Evolutionary conservation across 176 grass and related monocot genomes (phyloP).

Genomic region (Cenchrus americanus): DNA sequence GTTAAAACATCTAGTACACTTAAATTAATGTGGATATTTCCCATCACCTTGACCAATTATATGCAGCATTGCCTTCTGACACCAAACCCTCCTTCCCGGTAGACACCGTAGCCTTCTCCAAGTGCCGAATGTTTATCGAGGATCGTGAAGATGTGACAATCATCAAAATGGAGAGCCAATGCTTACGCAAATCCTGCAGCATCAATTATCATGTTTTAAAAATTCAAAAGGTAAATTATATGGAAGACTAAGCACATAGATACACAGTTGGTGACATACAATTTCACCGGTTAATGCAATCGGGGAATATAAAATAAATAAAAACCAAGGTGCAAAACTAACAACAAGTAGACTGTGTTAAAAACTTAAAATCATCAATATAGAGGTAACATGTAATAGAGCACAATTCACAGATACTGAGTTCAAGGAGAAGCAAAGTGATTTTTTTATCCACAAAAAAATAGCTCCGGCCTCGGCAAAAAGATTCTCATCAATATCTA

Average conservation of each 20-base stretch:
- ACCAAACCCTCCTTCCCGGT: constrained; percentile 94
- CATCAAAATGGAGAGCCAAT: constrained; percentile 98
- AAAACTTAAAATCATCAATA: constrained; percentile 3
- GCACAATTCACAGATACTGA: constrained; percentile 13
- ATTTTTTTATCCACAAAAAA: constrained; percentile 7
- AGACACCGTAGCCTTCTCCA: constrained; percentile 96
- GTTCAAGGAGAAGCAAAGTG: constrained; percentile 1
- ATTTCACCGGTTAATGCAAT: neutral
- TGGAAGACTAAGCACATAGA: constrained; percentile 35
- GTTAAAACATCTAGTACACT: no score
- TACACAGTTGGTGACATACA: constrained; percentile 4
- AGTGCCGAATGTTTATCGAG: constrained; percentile 92
- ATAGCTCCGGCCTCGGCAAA: neutral
- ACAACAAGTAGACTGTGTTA: neutral
- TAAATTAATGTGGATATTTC: no score
- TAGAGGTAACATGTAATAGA: neutral
- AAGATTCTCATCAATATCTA: neutral
- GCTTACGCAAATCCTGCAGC: constrained; percentile 88
- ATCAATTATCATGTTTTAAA: constrained; percentile 22
- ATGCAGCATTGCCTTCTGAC: constrained; percentile 98
- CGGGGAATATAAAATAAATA: neutral
- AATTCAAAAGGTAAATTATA: constrained; percentile 18
- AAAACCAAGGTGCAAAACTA: constrained; percentile 11
- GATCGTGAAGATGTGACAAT: constrained; percentile 98
- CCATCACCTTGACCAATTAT: constrained; percentile 96